A percentile compares a stretch with the other conserved stretches of the same genome.
These are phyloP conservation scores for Colletotrichum tropicicola DNA, from an alignment of 2,329 filamentous ascomycete genomes.

Conservation along the genomic window DNA sequence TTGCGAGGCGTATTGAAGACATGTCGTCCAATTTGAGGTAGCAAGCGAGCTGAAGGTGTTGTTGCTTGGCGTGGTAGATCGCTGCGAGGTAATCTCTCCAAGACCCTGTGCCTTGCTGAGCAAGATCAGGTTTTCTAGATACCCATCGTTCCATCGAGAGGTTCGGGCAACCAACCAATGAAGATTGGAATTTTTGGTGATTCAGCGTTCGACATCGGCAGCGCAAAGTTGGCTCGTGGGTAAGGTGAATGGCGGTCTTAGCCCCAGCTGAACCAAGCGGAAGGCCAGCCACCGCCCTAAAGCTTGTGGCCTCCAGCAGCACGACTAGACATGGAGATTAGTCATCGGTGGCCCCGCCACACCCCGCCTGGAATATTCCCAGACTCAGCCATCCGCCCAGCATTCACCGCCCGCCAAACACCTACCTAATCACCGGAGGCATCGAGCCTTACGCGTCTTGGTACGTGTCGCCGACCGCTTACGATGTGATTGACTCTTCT, in stretches of 20 bases:
- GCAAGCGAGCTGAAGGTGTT: background rate
- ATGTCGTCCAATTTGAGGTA: constrained; percentile 12
- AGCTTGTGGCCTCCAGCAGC: too few relatives aligned
- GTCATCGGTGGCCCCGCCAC: constrained; percentile 12
- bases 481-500: constrained; percentile 4
- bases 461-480: constrained; percentile 20
- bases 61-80: constrained; percentile 23
- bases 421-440: constrained; percentile 14
- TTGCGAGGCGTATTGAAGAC: background rate
- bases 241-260: constrained; percentile 6
- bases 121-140: background rate
- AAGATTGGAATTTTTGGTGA: constrained; percentile 1
- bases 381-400: background rate
- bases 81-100: constrained; percentile 16
- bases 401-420: background rate
- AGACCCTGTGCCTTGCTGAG: constrained; percentile 6
- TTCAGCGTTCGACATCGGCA: constrained; percentile 1
- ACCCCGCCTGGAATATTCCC: constrained; percentile 5
- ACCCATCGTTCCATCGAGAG: background rate
- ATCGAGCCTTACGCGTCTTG: constrained; percentile 25
- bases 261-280: background rate
- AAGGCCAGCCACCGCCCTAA: too few relatives aligned
- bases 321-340: background rate
- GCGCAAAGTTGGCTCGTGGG: constrained; percentile 13
- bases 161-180: constrained; percentile 2